Conservation (phyloP, 345 rosid genomes). For the Iberis pinnata region DNA sequence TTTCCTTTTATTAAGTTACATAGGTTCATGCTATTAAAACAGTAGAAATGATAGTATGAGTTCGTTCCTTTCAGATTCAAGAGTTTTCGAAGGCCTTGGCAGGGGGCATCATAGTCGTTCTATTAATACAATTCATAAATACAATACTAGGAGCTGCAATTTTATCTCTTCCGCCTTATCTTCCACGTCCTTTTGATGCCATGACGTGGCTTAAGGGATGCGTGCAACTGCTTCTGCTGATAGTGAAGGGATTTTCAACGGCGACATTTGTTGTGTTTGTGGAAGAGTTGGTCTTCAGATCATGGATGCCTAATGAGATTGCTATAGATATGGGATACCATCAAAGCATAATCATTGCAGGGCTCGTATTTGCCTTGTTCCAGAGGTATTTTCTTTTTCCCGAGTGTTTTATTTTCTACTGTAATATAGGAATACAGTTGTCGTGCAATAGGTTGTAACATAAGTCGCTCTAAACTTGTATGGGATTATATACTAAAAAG, state of each 20-base stretch:
- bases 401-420: no score
- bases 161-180: constrained; percentile 58
- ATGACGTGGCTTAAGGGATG: constrained; percentile 39
- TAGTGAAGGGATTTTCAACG: constrained; percentile 48
- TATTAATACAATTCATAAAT: constrained; percentile 55
- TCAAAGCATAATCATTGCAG: constrained; percentile 62
- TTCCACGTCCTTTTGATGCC: constrained; percentile 42
- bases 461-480: neutral
- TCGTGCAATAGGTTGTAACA: neutral
- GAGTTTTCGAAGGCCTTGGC: constrained; percentile 46
- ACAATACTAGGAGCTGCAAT: constrained; percentile 48
- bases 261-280: constrained; percentile 62
- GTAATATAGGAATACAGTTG: no score
- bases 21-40: no score
- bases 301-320: constrained; percentile 84
- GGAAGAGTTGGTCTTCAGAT: constrained; percentile 80
- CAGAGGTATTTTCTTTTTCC: constrained; percentile 96
- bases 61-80: constrained; percentile 48
- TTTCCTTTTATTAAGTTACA: no score
- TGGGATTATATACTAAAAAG: neutral
- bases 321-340: constrained; percentile 71
- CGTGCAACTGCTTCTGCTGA: constrained; percentile 39
- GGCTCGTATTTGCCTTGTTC: constrained; percentile 58
- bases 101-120: constrained; percentile 61
- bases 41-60: constrained; percentile 8